Conservation (phyloP, 306 rosid species). For the Dryas alaskensis region DNA sequence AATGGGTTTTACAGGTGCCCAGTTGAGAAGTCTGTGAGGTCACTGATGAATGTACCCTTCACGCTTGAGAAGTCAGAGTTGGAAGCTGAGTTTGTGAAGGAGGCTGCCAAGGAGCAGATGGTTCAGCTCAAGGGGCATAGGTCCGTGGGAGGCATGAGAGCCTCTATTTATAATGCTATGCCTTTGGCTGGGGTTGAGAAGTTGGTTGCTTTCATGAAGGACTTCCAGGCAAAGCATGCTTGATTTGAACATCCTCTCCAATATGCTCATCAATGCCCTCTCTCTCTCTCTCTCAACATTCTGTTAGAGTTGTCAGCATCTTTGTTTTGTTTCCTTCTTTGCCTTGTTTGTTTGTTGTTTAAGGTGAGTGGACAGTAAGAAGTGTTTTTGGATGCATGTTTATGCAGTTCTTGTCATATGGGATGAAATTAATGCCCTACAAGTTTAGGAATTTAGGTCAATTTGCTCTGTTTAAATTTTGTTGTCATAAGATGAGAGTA, state of each 20-base stretch:
- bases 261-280: no score
- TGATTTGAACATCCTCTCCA: slow-evolving; percentile 21
- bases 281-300: not conserved
- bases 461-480: not conserved
- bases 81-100: slow-evolving; percentile 88
- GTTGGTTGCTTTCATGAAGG: slow-evolving; percentile 93
- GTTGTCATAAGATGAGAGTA: slow-evolving; percentile 11
- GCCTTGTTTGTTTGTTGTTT: not conserved
- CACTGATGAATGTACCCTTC: slow-evolving; percentile 93
- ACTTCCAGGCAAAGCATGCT: slow-evolving; percentile 75
- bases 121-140: slow-evolving; percentile 96
- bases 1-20: slow-evolving; percentile 84
- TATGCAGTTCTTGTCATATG: not conserved
- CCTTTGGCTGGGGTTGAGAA: slow-evolving; percentile 94
- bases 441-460: not conserved
- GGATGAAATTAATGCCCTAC: not conserved
- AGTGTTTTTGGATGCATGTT: slow-evolving; percentile 7
- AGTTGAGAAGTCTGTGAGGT: slow-evolving; percentile 81
- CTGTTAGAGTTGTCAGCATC: slow-evolving; percentile 7
- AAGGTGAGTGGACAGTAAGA: not conserved
- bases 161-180: slow-evolving; percentile 97
- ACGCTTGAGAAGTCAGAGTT: slow-evolving; percentile 82
- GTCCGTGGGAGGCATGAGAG: slow-evolving; percentile 96
- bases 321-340: not conserved
- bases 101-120: slow-evolving; percentile 87